Base-by-base conservation (phyloP, 225 moss, liverwort and hornwort genomes). In the Climacium dendroides region DNA sequence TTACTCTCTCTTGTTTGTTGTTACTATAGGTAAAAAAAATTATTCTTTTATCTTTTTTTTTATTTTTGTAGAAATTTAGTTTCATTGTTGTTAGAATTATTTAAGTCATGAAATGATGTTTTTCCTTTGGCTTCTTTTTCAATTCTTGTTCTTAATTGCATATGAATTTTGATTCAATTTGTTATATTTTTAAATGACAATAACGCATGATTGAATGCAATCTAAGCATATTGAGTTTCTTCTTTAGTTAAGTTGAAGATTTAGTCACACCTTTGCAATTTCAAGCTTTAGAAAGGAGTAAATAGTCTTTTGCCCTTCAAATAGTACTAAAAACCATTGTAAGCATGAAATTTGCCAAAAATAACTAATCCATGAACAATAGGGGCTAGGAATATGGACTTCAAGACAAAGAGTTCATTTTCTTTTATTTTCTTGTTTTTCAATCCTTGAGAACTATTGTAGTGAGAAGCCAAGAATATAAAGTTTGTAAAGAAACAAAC, bases 1-100 rank as follows among this genome's bases (percentile, higher is more conserved):
- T n/a, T n/a, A n/a, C n/a, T n/a, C n/a, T n/a, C n/a, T n/a, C n/a
- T 19, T 65, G 5, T 17, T 0, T 65, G 0, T 34, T 65, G 1
- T 10, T 3, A 19, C 9, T 2, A 26, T 25, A 28, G 28, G 28
- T 60, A 60, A 60, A 13, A 30, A 30, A 62, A 15, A 4, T 62
- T 30, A 60, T 60, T 60, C n/a, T n/a, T 28, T 28, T 13, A 13
- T 1, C 28, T 60, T 13, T 1, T 13, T 28, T 6, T 60, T 6
- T 13, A 25, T 28, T 14, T 60, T 60, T 60, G 28, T 28, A 60
- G 6, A 10, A 60, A 61, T 13, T 28, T 28, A 11, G 6, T 62
- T 14, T 62, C 30, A 30, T 32, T 32, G 9, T 8, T 32, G 9
- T 34, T 9, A 9, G 9, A 17, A 1, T 34, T 63, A 32, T 63